These are phyloP conservation scores for Zymoseptoria passerinii DNA, from an alignment of 2,329 filamentous ascomycete species.

Conservation along the genomic window DNA sequence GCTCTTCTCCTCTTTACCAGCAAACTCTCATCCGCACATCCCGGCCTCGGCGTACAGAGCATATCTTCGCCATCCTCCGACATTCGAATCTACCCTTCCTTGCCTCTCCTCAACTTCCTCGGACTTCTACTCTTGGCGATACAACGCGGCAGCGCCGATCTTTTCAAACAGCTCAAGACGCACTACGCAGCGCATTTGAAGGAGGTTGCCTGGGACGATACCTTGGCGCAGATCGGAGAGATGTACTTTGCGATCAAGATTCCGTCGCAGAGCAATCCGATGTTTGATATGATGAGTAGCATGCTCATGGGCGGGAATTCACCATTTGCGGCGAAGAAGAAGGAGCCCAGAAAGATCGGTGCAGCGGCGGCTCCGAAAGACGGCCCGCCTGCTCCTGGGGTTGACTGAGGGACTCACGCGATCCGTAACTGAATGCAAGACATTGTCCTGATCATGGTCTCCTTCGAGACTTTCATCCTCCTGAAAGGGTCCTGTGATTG, in stretches of 20 bases:
- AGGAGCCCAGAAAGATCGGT: conserved; percentile 41
- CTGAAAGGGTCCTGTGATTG: neutral
- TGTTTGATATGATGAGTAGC: conserved; percentile 97
- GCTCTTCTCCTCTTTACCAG: conserved; percentile 69
- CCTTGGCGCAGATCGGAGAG: conserved; percentile 80
- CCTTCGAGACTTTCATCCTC: neutral
- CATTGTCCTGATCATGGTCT: neutral
- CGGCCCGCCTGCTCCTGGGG: conserved; percentile 28
- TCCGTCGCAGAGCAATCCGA: conserved; percentile 79
- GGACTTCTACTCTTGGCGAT: conserved; percentile 74
- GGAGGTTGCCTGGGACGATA: conserved; percentile 67
- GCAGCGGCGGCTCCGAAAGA: conserved; percentile 30
- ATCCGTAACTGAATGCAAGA: neutral
- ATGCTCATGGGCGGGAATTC: conserved; percentile 73
- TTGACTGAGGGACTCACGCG: conserved; percentile 22
- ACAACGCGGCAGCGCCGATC: conserved; percentile 66
- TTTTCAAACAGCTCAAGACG: conserved; percentile 71
- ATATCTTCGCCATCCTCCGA: conserved; percentile 68
- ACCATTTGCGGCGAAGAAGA: conserved; percentile 40
- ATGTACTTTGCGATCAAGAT: conserved; percentile 94
- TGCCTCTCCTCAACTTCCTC: conserved; percentile 94
- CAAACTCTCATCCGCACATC: conserved; percentile 51
- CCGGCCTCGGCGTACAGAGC: conserved; percentile 65
- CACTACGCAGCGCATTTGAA: conserved; percentile 75
- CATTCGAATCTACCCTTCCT: conserved; percentile 69